phyloP scores from a whole-genome alignment of 2,329 filamentous ascomycete genomes.

The Talaromyces pinophilus region DNA sequence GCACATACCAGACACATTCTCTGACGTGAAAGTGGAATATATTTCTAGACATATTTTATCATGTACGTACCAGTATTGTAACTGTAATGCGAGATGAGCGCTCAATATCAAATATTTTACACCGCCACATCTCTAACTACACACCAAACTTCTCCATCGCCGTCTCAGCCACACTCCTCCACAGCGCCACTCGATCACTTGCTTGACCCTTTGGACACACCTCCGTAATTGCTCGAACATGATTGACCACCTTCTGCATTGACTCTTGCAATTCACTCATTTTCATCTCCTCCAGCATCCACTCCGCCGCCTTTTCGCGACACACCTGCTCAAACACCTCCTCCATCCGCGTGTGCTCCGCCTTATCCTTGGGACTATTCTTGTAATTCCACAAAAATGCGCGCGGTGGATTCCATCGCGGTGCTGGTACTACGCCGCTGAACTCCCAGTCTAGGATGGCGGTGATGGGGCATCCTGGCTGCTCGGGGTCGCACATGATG shows the following conservation, averaged over 20 bases:
- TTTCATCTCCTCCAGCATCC: conserved; percentile 23
- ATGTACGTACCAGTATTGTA: neutral
- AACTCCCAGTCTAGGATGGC: conserved; percentile 45
- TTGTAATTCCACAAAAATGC: neutral
- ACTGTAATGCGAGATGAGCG: neutral
- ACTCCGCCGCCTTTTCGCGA: conserved; percentile 24
- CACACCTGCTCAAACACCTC: conserved; percentile 33
- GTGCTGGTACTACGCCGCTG: conserved; percentile 37
- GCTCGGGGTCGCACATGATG: conserved; percentile 35
- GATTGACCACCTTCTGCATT: conserved; percentile 34
- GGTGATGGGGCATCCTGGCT: conserved; percentile 31
- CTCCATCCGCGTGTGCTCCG: neutral
- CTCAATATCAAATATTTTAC: neutral
- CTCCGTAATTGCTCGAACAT: conserved; percentile 35
- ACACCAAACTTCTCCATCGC: conserved; percentile 6
- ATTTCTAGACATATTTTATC: neutral
- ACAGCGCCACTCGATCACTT: conserved; percentile 25
- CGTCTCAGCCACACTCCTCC: conserved; percentile 9
- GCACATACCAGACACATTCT: neutral
- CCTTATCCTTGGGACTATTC: neutral
- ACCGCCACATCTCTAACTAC: neutral
- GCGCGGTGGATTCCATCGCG: conserved; percentile 40
- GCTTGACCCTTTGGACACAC: conserved; percentile 31
- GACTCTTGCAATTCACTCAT: conserved; percentile 27
- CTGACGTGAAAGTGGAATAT: neutral